Conservation (phyloP, 208 protist genomes). For the Trichomonas tenax region DNA sequence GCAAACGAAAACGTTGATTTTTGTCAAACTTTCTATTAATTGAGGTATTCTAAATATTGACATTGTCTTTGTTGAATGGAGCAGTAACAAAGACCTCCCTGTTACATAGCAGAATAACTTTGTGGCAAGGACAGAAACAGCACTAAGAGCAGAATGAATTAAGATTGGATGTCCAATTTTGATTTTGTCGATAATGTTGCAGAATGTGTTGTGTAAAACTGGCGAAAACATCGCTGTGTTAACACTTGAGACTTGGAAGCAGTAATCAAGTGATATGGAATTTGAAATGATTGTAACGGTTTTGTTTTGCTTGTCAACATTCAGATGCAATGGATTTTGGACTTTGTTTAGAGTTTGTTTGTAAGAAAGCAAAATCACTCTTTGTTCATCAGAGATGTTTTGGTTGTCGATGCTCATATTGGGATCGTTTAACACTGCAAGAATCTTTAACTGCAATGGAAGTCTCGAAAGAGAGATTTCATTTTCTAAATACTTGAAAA, state of each 20-base stretch:
- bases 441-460: neutral
- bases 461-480: neutral
- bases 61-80: neutral
- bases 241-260: neutral
- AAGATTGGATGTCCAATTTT: neutral
- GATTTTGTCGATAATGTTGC: neutral
- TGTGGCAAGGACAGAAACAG: neutral
- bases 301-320: neutral
- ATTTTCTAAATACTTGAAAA: neutral
- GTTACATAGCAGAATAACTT: neutral
- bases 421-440: neutral
- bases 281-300: neutral
- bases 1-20: neutral
- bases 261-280: neutral
- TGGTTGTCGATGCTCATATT: neutral
- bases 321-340: neutral
- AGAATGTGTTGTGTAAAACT: neutral
- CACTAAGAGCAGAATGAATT: neutral
- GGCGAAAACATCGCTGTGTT: neutral
- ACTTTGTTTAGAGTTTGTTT: neutral
- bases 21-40: neutral
- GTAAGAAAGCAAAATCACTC: neutral
- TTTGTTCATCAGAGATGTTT: neutral
- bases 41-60: neutral
- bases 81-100: neutral